These are phyloP conservation scores for Cetraspora pellucida DNA, from an alignment of 192 early-diverging fungal genomes.

Conservation along the genomic window DNA sequence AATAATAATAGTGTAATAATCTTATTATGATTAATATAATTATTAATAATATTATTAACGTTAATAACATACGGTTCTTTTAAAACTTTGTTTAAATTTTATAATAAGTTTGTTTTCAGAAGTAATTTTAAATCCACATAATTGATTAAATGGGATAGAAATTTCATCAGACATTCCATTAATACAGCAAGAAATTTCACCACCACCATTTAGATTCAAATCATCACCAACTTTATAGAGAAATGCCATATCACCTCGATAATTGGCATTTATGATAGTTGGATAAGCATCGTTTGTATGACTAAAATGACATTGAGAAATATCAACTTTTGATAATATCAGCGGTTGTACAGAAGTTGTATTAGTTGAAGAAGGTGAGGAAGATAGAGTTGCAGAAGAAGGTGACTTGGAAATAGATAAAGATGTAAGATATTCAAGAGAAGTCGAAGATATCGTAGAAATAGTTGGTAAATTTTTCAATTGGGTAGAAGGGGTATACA, in stretches of 20 bases:
- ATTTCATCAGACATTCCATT: slow-evolving; percentile 1
- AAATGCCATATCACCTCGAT: slow-evolving; percentile 9
- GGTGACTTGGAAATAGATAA: neutral
- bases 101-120: neutral
- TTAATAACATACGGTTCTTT: neutral
- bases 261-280: neutral
- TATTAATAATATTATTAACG: no score
- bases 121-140: neutral
- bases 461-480: no score
- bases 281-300: neutral
- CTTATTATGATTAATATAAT: neutral
- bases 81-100: neutral
- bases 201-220: neutral
- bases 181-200: neutral
- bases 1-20: neutral
- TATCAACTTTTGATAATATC: neutral
- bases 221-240: neutral
- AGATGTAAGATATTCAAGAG: neutral
- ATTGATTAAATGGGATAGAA: neutral
- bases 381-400: neutral
- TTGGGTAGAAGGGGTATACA: no score
- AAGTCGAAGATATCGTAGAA: neutral
- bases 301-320: neutral
- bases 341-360: no score
- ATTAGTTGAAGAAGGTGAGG: no score